Conservation (phyloP, 805 yeast genomes). For the Starmerella gropengiesseri region DNA sequence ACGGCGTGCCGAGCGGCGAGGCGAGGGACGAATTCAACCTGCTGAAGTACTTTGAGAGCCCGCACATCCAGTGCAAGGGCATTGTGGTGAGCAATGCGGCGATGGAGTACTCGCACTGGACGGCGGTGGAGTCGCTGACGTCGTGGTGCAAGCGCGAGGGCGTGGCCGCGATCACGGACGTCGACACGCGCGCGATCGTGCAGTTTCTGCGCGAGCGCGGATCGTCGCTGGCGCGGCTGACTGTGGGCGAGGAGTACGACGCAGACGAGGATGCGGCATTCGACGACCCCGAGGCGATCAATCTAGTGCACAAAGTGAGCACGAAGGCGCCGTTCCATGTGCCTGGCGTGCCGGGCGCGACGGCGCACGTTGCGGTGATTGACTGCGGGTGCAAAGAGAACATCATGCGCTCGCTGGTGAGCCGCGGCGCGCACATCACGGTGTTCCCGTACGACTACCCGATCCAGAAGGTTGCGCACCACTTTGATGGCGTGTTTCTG, state of each 20-base stretch:
- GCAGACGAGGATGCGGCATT: constrained; percentile 87
- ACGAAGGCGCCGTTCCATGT: constrained; percentile 93
- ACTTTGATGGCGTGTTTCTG: constrained; percentile 88
- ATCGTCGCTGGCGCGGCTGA: constrained; percentile 80
- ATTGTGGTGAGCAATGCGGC: constrained; percentile 95
- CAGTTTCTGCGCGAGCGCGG: constrained; percentile 92
- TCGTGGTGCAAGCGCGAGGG: constrained; percentile 97
- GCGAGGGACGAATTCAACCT: constrained; percentile 61
- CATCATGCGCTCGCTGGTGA: constrained; percentile 82
- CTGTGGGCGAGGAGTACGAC: constrained; percentile 83
- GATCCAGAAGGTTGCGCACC: constrained; percentile 76
- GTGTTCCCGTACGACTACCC: constrained; percentile 96
- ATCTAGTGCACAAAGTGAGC: constrained; percentile 85
- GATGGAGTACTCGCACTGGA: constrained; percentile 96
- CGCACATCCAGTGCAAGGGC: constrained; percentile 86
- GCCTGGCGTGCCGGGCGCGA: constrained; percentile 37
- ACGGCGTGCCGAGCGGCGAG: constrained; percentile 93
- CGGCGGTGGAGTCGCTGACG: constrained; percentile 90
- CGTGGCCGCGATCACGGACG: constrained; percentile 92
- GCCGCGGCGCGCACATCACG: constrained; percentile 91
- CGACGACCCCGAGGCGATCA: constrained; percentile 79
- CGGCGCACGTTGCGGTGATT: constrained; percentile 76
- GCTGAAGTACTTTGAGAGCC: constrained; percentile 88
- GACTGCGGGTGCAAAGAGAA: constrained; percentile 99
- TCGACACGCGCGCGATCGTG: constrained; percentile 92